Evolutionary conservation across 164 flowering plant genomes (phyloP).

Genomic region (Magnolia changhungtana): DNA sequence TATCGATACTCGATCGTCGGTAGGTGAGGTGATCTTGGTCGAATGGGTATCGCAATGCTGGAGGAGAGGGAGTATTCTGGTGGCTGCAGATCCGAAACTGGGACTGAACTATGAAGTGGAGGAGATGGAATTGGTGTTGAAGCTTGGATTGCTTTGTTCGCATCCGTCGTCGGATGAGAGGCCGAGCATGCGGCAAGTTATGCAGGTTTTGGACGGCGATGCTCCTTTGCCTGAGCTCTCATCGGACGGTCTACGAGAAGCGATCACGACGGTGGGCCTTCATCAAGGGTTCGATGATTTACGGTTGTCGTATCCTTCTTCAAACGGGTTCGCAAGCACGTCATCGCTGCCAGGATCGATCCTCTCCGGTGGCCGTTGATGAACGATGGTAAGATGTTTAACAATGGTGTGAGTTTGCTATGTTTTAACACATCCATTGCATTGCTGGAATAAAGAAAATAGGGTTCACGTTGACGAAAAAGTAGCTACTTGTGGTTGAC

Average conservation of each 20-base stretch:
- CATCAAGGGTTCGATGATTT: too few species aligned
- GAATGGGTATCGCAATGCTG: slow-evolving; percentile 28
- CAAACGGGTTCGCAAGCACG: too few species aligned
- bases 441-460: too few species aligned
- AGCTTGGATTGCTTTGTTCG: slow-evolving; percentile 24
- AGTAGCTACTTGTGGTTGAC: too few species aligned
- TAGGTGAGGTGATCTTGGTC: slow-evolving; percentile 17
- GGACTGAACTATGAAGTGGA: slow-evolving; percentile 4
- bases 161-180: slow-evolving; percentile 12
- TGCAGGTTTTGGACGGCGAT: slow-evolving; percentile 18
- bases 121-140: slow-evolving; percentile 23
- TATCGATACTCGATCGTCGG: slow-evolving; percentile 1
- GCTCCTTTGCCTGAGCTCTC: not conserved
- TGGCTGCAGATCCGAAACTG: slow-evolving; percentile 18
- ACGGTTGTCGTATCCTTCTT: too few species aligned
- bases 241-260: not conserved
- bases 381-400: too few species aligned
- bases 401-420: too few species aligned
- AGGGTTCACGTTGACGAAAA: too few species aligned
- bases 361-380: slow-evolving; percentile 4
- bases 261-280: too few species aligned
- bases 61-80: slow-evolving; percentile 14
- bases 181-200: slow-evolving; percentile 20
- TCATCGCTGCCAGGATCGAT: not conserved
- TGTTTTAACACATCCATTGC: too few species aligned